Evolutionary conservation across 768 basidiomycete species (phyloP), one percentile per base, ranked within the genome.

Genomic region (Lentinula detonsa): DNA sequence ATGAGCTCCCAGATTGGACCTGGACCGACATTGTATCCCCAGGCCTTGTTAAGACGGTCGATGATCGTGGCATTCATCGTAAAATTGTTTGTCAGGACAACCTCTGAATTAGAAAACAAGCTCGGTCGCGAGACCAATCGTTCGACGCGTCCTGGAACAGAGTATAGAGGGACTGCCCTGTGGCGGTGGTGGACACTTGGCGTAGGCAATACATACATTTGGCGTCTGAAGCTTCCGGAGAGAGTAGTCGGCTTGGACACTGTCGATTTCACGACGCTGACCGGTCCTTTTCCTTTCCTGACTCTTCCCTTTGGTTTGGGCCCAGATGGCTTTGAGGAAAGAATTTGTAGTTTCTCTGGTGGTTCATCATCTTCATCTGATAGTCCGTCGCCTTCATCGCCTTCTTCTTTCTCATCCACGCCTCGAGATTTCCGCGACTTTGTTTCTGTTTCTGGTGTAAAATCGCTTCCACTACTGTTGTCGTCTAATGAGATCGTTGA

Each of bases 1-100:
- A 81, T 72, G 39, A 92, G 71, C 61, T 92, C 87, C 90, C 91
- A 93, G 5, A 91, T 66, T 1, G 91, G 90, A 0, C 92, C 91
- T 2, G 83, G 69, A 3, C 91, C 90, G 13, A 89, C 82, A 64
- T 89, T 90, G 66, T 82, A 85, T 0, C 87, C 85, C 87, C 86
- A 90, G 0, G 87, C 77, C 66, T 85, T 90, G 65, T 79, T 85
- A 8, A 88, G 72, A n/a, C 87, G 78, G 54, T 82, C 80, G 1
- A 76, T 77, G 43, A 87, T 72, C 34, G 74, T 75, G 1, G 73
- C 61, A 55, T 75, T 74, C 52, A 81, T 70, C 0, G 84, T 85
- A 68, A 85, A 84, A 54, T 78, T 80, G 61, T 85, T 85, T 11
- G 88, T 88, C 55, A 78, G 67, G 5, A 74, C 68, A 15, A 78